Evolutionary conservation across 2,329 filamentous ascomycete species (phyloP).

Genomic region (Fusarium subglutinans): DNA sequence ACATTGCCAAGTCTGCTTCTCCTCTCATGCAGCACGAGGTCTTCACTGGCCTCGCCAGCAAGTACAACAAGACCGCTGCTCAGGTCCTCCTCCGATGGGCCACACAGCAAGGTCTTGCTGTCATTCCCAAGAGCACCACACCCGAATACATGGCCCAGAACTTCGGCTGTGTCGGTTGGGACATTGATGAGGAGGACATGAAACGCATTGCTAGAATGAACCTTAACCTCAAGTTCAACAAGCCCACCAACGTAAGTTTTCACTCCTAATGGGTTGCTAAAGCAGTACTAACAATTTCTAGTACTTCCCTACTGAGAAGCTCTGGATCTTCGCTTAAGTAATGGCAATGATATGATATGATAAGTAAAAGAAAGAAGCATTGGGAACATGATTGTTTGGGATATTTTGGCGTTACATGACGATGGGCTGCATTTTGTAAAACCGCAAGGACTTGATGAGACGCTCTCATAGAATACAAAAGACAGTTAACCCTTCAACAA

Average conservation of each 20-base stretch:
- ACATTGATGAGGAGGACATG: constrained; percentile 73
- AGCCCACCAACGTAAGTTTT: constrained; percentile 72
- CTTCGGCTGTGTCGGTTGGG: constrained; percentile 72
- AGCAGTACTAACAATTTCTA: constrained; percentile 40
- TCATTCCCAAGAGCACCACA: constrained; percentile 81
- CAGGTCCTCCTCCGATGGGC: constrained; percentile 90
- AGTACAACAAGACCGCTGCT: constrained; percentile 76
- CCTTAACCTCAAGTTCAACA: constrained; percentile 77
- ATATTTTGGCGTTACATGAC: constrained; percentile 42
- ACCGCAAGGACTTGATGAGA: constrained; percentile 30
- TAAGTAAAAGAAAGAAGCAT: constrained; percentile 29
- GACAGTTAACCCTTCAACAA: constrained; percentile 28
- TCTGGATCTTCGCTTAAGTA: constrained; percentile 66
- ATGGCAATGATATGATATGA: constrained; percentile 18
- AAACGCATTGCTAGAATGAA: constrained; percentile 73
- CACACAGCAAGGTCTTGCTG: constrained; percentile 81
- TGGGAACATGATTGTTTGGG: constrained; percentile 36
- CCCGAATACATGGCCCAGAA: constrained; percentile 67
- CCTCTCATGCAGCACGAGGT: constrained; percentile 76
- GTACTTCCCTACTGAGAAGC: constrained; percentile 66
- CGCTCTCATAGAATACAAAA: constrained; percentile 41
- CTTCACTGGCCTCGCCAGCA: constrained; percentile 72
- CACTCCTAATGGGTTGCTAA: too few species aligned
- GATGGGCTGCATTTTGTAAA: constrained; percentile 39
- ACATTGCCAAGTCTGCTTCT: constrained; percentile 64